Percentiles rank a stretch among this genome's conserved stretches.
Conservation (phyloP, 306 rosid species). For the Cucurbita moschata region DNA sequence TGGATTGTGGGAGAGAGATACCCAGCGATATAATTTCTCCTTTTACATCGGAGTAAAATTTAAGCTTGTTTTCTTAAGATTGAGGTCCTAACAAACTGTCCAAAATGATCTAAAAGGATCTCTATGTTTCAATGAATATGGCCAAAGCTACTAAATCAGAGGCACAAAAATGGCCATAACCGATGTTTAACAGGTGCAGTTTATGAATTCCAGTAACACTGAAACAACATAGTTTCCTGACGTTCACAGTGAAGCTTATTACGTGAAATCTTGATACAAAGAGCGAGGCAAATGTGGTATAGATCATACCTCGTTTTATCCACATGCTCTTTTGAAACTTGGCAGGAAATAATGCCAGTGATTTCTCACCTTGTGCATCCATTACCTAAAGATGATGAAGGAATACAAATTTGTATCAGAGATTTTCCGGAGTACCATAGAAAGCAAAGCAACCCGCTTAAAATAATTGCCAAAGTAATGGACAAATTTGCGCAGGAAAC, state of each 20-base stretch:
- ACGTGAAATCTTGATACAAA: background rate
- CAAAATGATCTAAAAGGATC: background rate
- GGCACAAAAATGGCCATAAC: background rate
- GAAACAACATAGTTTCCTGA: background rate
- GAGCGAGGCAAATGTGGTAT: background rate
- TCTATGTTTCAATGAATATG: background rate
- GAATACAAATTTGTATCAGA: background rate
- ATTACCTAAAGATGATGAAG: constrained; percentile 34
- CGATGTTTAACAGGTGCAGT: background rate
- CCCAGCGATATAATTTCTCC: too few relatives aligned
- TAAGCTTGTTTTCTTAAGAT: background rate
- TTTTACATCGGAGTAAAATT: background rate
- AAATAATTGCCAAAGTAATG: background rate
- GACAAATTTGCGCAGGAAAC: background rate
- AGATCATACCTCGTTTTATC: constrained; percentile 66
- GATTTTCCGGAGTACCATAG: background rate
- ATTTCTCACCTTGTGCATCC: constrained; percentile 62
- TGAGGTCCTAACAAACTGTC: background rate
- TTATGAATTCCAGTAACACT: background rate
- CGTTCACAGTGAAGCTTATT: background rate
- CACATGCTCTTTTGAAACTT: constrained; percentile 89
- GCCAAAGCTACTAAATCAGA: background rate
- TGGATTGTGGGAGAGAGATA: too few relatives aligned
- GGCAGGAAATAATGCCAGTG: constrained; percentile 74
- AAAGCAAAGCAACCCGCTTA: background rate